Evolutionary conservation across 2,329 filamentous ascomycete species (phyloP).

Genomic region (Mollisia scopiformis): DNA sequence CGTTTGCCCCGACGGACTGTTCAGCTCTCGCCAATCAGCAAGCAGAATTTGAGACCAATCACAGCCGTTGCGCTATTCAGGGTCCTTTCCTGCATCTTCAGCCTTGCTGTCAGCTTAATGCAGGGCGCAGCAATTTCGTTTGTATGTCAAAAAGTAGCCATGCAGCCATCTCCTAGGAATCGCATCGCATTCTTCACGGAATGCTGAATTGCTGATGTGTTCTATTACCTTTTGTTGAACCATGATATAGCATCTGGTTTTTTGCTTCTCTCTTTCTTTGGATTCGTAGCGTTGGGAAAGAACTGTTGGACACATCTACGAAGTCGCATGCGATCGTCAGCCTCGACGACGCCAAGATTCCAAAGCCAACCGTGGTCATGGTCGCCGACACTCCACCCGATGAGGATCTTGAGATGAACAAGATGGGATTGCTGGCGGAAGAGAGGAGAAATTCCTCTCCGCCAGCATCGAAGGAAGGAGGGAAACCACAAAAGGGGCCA

Average conservation of each 20-base stretch:
- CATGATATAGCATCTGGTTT: neutral
- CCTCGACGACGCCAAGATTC: neutral
- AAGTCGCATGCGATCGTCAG: neutral
- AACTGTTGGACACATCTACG: neutral
- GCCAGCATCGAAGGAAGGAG: neutral
- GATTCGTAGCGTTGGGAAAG: neutral
- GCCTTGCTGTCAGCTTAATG: neutral
- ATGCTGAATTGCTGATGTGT: neutral
- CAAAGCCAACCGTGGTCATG: constrained; percentile 10
- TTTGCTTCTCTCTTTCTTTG: neutral
- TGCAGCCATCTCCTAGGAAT: neutral
- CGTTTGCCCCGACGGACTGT: too few species aligned
- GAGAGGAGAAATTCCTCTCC: neutral
- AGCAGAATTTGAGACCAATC: neutral
- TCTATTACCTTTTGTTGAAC: neutral
- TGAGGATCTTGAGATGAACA: constrained; percentile 32
- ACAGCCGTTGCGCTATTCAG: neutral
- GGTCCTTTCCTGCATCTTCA: neutral
- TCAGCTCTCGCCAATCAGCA: neutral
- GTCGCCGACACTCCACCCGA: constrained; percentile 11
- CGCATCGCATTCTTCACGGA: neutral
- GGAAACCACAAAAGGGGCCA: constrained; percentile 9
- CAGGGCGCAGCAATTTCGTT: neutral
- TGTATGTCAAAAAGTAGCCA: neutral
- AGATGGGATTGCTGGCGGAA: constrained; percentile 19